Percentiles rank a stretch among this genome's conserved stretches.
Evolutionary conservation across 108 stramenopile species (phyloP).

Genomic region (Mediolabrus comicus): DNA sequence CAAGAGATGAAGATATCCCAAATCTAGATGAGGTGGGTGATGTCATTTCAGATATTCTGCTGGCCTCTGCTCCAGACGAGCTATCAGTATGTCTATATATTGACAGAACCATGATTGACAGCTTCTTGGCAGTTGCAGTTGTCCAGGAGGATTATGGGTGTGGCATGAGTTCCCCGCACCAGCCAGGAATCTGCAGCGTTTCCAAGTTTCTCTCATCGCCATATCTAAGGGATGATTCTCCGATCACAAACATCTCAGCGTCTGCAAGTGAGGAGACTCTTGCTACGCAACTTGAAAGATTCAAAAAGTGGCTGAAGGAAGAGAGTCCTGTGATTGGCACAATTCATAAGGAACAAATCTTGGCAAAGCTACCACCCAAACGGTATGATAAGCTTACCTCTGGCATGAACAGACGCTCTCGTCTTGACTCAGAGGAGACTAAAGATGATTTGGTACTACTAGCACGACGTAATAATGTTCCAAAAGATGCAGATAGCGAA

Average conservation of each 20-base stretch:
- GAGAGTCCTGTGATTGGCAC: not conserved
- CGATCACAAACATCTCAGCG: not conserved
- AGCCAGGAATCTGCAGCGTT: not conserved
- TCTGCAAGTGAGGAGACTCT: not conserved
- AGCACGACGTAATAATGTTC: conserved; percentile 6
- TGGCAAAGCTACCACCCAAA: conserved; percentile 7
- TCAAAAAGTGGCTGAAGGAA: conserved; percentile 9
- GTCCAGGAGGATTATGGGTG: not conserved
- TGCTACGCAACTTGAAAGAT: not conserved
- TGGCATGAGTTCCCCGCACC: not conserved
- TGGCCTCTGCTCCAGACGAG: conserved; percentile 7
- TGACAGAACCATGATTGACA: not conserved
- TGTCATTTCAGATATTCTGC: conserved; percentile 9
- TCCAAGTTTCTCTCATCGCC: conserved; percentile 13
- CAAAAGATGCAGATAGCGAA: not conserved
- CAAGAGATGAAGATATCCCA: not conserved
- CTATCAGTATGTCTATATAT: conserved; percentile 12
- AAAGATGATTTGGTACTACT: conserved; percentile 2
- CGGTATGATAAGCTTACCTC: not conserved
- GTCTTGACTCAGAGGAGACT: too few relatives aligned
- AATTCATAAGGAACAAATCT: conserved; percentile 5
- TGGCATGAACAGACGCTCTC: not conserved
- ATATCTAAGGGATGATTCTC: conserved; percentile 10
- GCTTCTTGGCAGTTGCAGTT: not conserved
- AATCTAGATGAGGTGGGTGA: not conserved